Conservation (phyloP, 805 yeast species). For the Candida awuae region DNA sequence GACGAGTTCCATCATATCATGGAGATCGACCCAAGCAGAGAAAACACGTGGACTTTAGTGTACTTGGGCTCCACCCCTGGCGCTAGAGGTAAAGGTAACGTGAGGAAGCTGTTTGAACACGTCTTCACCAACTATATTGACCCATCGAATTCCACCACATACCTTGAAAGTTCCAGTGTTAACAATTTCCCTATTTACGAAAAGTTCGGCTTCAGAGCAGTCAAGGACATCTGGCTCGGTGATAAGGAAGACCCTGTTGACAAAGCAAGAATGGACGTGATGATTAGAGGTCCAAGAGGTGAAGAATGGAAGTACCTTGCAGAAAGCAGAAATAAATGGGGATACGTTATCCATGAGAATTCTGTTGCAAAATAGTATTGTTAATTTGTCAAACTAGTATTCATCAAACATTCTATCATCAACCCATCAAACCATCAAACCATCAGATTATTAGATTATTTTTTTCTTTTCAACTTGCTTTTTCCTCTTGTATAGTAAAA, state of each 20-base stretch:
- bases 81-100: constrained; percentile 53
- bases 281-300: constrained; percentile 32
- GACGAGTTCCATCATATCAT: constrained; percentile 39
- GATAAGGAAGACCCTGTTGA: constrained; percentile 24
- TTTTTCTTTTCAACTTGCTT: too few relatives aligned
- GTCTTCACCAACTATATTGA: constrained; percentile 42
- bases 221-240: constrained; percentile 40
- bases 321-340: constrained; percentile 19
- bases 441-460: too few relatives aligned
- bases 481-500: too few relatives aligned
- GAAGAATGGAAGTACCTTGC: constrained; percentile 23
- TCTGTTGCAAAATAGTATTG: constrained; percentile 7
- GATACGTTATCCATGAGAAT: constrained; percentile 21
- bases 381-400: too few relatives aligned
- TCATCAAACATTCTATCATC: too few relatives aligned
- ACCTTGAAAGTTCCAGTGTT: constrained; percentile 42
- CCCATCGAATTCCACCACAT: constrained; percentile 31
- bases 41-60: constrained; percentile 28
- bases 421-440: too few relatives aligned
- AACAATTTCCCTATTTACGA: constrained; percentile 46
- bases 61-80: constrained; percentile 30
- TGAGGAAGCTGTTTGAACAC: constrained; percentile 39
- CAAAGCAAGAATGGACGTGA: constrained; percentile 32
- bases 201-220: constrained; percentile 42
- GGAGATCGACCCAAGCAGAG: constrained; percentile 29